Base-by-base conservation (phyloP, 2,329 filamentous ascomycete genomes). In the Kalaharituber pfeilii region DNA sequence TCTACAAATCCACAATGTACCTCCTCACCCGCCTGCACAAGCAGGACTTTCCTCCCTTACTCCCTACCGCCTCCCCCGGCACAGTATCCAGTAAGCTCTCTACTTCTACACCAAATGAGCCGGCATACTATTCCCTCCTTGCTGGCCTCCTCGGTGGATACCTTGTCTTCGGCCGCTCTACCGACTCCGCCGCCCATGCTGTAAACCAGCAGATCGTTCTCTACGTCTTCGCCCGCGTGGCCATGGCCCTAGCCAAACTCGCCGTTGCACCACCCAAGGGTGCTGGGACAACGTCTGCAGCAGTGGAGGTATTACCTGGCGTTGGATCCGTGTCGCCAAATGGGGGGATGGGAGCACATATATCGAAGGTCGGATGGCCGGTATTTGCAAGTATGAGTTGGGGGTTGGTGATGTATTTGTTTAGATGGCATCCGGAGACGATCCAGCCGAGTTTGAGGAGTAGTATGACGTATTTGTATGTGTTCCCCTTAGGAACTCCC, bases 391-490 rank as follows among this genome's bases (percentile, higher is more conserved):
- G 82, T 62, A 65, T 89, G 60, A 93, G 83, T 65, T 98, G 91
- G 91, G 91, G 82, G 3, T 73, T 80, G 65, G 87, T 98, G 60
- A 98, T 98, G 91, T 86, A 89, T 71, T 70, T 98, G 57, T 98
- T 95, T 73, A 78, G 84, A 64, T 85, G 84, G 77, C 81, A 96
- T 71, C 87, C 91, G 4, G 86, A 93, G 64, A 86, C 84, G 54
- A 76, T 98, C 66, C 91, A 95, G 75, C 79, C 81, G 57, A 95
- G 88, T 68, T 71, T 98, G 73, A 78, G 86, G 68, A 88, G 81
- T 70, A 95, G 87, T 72, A 98, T 98, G 91, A 85, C 79, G 63
- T 98, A 98, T 66, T 94, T 98, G 73, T 98, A 89, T 67, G 75
- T 79, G 56, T n/a, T n/a, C n/a, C n/a, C n/a, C n/a, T n/a, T n/a